Percentiles rank a stretch among this genome's conserved stretches.
Conservation (phyloP, 2,329 filamentous ascomycete species). For the Epichloe amarillans region DNA sequence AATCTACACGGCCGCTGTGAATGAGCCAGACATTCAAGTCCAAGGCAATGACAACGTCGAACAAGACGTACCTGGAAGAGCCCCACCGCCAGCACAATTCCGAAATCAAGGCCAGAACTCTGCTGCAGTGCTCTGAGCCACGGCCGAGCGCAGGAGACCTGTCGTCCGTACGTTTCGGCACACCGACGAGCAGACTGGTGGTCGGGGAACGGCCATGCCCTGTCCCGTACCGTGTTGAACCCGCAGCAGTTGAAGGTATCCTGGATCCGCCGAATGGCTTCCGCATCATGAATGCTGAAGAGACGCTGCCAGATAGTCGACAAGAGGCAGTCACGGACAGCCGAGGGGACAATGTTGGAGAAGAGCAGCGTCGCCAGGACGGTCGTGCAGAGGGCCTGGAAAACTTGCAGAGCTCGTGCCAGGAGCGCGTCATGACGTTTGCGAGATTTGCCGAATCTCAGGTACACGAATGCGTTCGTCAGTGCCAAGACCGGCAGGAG, state of each 20-base stretch:
- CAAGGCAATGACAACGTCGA: neutral
- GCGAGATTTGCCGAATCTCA: neutral
- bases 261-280: slow-evolving; percentile 42
- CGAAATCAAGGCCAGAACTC: slow-evolving; percentile 31
- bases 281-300: slow-evolving; percentile 27
- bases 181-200: slow-evolving; percentile 24
- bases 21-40: neutral
- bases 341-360: slow-evolving; percentile 7
- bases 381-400: slow-evolving; percentile 5
- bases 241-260: slow-evolving; percentile 52
- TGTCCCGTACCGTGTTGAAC: slow-evolving; percentile 38
- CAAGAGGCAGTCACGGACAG: slow-evolving; percentile 8
- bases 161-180: slow-evolving; percentile 27
- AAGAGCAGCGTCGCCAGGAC: slow-evolving; percentile 10
- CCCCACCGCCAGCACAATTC: slow-evolving; percentile 35
- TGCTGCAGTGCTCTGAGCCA: slow-evolving; percentile 27
- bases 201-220: slow-evolving; percentile 41
- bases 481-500: slow-evolving; percentile 1
- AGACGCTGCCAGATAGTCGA: slow-evolving; percentile 11
- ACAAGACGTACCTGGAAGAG: slow-evolving; percentile 29
- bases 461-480: neutral
- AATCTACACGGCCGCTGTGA: neutral
- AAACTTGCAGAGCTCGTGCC: slow-evolving; percentile 2
- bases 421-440: neutral
- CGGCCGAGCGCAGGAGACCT: slow-evolving; percentile 30